Conservation (phyloP, 441 rosid genomes). For the Capsella rubella region DNA sequence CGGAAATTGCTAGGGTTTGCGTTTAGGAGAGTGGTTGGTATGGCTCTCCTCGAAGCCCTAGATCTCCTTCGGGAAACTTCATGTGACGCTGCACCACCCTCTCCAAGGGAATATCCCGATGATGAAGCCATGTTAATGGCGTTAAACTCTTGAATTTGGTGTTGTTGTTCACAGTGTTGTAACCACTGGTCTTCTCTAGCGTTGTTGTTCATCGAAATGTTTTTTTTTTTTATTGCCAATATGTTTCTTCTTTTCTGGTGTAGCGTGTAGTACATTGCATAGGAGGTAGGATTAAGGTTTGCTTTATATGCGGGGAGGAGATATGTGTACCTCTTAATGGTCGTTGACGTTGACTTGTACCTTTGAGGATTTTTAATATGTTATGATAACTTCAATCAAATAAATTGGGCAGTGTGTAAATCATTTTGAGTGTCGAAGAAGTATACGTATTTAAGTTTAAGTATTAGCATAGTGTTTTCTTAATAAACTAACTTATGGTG, state of each 20-base stretch:
- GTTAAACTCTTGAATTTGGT: conserved; percentile 37
- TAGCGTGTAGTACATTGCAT: conserved; percentile 24
- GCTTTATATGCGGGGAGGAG: conserved; percentile 34
- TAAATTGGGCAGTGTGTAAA: conserved; percentile 42
- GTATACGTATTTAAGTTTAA: not conserved
- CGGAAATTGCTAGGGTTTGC: conserved; percentile 57
- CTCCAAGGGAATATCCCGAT: conserved; percentile 18
- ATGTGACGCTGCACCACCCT: conserved; percentile 10
- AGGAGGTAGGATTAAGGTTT: conserved; percentile 23
- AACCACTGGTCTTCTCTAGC: conserved; percentile 30
- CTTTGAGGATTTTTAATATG: conserved; percentile 21
- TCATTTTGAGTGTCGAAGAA: conserved; percentile 42
- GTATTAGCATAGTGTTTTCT: too few species aligned
- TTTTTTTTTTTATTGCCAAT: not conserved
- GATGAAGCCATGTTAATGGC: conserved; percentile 21
- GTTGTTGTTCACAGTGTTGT: conserved; percentile 34
- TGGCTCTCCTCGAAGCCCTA: conserved; percentile 51
- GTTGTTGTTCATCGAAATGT: conserved; percentile 31
- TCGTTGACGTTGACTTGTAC: conserved; percentile 47
- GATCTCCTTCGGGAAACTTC: conserved; percentile 41
- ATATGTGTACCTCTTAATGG: conserved; percentile 3
- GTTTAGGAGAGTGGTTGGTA: conserved; percentile 54
- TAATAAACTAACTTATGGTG: too few species aligned
- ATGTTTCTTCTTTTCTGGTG: conserved; percentile 1
- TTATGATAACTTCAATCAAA: conserved; percentile 8